Base-by-base conservation (phyloP, 768 basidiomycete genomes). In the Brasilioporus rufonigricans region DNA sequence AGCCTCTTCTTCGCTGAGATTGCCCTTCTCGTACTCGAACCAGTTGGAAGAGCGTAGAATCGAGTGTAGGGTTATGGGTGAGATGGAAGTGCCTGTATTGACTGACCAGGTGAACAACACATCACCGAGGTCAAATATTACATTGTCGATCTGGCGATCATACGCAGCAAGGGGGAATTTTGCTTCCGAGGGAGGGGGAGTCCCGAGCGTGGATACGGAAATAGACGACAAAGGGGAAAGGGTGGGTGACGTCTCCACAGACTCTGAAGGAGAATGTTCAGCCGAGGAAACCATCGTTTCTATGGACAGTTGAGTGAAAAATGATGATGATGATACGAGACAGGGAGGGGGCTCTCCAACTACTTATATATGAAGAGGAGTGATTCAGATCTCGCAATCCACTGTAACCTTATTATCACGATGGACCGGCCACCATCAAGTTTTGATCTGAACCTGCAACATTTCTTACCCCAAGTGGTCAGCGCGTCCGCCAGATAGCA, bases 21-120 rank as follows among this genome's bases (percentile, higher is more conserved):
- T 65, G 0, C 64, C 63, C 27, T 64, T 64, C 13, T 64, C 63
- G 31, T 64, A 63, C 36, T 63, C 64, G 7, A 64, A 64, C 63
- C 64, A 64, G 0, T 32, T 56, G 12, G 48, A 52, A 19, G 63
- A 65, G 6, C 51, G 57, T 11, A 64, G 36, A 18, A 64, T 60
- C 1, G 41, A 44, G 23, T 53, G 51, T 1, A 64, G 19, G 1
- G 35, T 63, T 21, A 45, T 4, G 8, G 64, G 31, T 9, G 60
- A 48, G 48, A 64, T 45, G 19, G 63, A 59, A 3, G 52, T 59
- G 24, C 38, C 48, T 1, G 57, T 56, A 38, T 56, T 36, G 32
- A 57, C 55, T 7, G 60, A 65, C 63, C 63, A 64, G 4, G 64
- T 62, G 33, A 65, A 64, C 18, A 64, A 21, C 3, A 64, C 64